phyloP scores from a whole-genome alignment of 495 filamentous ascomycete genomes.

The Penicillium waksmanii region DNA sequence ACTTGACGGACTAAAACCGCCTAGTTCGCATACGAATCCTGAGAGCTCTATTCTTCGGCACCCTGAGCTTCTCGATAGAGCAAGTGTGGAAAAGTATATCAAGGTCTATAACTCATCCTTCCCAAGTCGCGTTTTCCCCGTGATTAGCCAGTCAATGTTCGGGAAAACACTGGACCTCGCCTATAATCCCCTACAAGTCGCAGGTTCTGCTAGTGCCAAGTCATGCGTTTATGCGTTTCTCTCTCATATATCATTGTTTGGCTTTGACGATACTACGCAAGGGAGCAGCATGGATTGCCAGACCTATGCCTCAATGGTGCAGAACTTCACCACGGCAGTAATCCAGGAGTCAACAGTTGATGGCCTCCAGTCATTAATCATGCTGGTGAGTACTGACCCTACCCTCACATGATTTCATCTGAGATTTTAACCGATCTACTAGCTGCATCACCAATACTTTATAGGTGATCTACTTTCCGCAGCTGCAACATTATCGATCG shows the following conservation, averaged over 20 bases:
- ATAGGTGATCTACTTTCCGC: constrained; percentile 22
- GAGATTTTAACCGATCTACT: background rate
- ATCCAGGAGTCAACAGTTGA: constrained; percentile 21
- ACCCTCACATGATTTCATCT: too few relatives aligned
- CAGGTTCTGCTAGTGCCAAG: constrained; percentile 19
- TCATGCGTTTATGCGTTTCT: constrained; percentile 25
- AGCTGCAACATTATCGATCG: constrained; percentile 19
- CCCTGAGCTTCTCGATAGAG: background rate
- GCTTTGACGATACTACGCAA: constrained; percentile 13
- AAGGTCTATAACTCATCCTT: constrained; percentile 16
- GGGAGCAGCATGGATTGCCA: constrained; percentile 18
- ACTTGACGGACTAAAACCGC: background rate
- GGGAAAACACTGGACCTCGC: constrained; percentile 22
- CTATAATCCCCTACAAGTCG: constrained; percentile 3
- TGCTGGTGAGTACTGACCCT: constrained; percentile 27
- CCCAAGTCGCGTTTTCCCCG: constrained; percentile 20
- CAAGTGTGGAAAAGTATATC: constrained; percentile 16
- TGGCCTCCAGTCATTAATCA: constrained; percentile 21
- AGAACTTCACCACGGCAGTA: constrained; percentile 1
- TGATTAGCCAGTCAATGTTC: constrained; percentile 21
- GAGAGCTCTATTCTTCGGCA: too few relatives aligned
- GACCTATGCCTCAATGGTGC: constrained; percentile 16
- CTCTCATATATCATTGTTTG: constrained; percentile 19
- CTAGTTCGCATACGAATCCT: constrained; percentile 2
- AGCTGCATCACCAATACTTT: constrained; percentile 26